These are phyloP conservation scores for Apiotrichum veenhuisii DNA, from an alignment of 1,284 basidiomycete genomes.

Conservation along the genomic window DNA sequence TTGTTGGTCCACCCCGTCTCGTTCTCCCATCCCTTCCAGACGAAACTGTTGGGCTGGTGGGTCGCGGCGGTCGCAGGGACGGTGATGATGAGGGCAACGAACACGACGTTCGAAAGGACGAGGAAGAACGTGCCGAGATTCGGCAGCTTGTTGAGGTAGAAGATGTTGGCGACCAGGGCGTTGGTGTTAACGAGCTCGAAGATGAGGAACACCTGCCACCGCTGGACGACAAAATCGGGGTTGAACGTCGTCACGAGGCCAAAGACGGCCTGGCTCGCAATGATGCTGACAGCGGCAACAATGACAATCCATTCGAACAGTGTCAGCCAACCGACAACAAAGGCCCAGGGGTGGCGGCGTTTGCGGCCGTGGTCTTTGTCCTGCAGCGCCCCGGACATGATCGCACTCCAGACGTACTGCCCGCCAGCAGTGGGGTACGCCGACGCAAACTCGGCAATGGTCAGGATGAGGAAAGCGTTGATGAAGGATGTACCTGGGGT, in stretches of 20 bases:
- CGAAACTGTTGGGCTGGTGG: constrained; percentile 8
- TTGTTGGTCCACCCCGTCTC: constrained; percentile 11
- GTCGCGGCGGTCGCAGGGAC: constrained; percentile 7
- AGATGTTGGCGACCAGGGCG: constrained; percentile 18
- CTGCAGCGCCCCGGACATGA: constrained; percentile 2
- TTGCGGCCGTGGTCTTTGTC: neutral
- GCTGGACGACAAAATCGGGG: constrained; percentile 17
- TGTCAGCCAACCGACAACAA: constrained; percentile 17
- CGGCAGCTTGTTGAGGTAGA: constrained; percentile 10
- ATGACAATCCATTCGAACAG: constrained; percentile 22
- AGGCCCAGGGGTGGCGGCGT: constrained; percentile 12
- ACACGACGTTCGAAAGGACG: constrained; percentile 10
- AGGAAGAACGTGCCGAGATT: constrained; percentile 19
- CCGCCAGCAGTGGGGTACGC: constrained; percentile 14
- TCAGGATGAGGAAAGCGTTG: constrained; percentile 9
- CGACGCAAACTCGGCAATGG: constrained; percentile 10
- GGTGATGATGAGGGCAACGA: constrained; percentile 21
- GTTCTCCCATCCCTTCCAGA: constrained; percentile 12
- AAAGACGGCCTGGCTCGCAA: constrained; percentile 18
- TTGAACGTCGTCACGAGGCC: constrained; percentile 15
- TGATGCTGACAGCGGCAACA: constrained; percentile 22
- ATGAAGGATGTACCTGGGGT: neutral
- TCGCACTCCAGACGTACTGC: constrained; percentile 14
- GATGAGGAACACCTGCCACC: constrained; percentile 25
- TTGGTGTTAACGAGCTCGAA: constrained; percentile 16